phyloP scores from a whole-genome alignment of 2,329 filamentous ascomycete species.

The Alternaria rosae region DNA sequence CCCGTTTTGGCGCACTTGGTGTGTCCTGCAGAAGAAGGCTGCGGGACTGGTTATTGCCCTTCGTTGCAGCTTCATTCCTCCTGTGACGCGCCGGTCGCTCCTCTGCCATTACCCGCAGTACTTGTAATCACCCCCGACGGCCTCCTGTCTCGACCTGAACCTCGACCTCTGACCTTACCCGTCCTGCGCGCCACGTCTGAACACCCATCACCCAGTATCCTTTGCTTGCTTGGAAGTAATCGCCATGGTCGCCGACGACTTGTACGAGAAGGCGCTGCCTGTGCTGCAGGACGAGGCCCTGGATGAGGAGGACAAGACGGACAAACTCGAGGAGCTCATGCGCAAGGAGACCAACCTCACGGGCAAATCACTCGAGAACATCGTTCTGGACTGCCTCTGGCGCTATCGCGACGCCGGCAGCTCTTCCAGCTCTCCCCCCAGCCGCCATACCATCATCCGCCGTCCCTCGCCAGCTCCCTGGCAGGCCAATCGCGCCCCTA shows the following conservation, averaged over 20 bases:
- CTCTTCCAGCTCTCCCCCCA: constrained; percentile 77
- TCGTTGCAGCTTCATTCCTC: constrained; percentile 29
- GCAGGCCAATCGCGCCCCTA: constrained; percentile 77
- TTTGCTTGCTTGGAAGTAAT: constrained; percentile 31
- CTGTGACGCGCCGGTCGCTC: constrained; percentile 31
- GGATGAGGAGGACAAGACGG: constrained; percentile 95
- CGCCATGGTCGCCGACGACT: constrained; percentile 87
- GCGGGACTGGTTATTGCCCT: constrained; percentile 24
- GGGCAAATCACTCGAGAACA: constrained; percentile 84
- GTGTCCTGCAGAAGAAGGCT: constrained; percentile 27
- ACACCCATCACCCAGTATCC: constrained; percentile 8
- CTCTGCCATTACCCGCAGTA: constrained; percentile 23
- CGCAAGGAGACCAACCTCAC: constrained; percentile 78
- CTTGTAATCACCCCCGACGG: constrained; percentile 30
- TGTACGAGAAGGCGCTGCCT: constrained; percentile 89
- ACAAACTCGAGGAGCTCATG: constrained; percentile 86
- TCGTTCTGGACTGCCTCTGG: constrained; percentile 90
- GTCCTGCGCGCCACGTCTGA: constrained; percentile 9
- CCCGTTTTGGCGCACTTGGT: constrained; percentile 21
- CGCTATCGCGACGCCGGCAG: constrained; percentile 71
- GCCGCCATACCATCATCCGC: constrained; percentile 88
- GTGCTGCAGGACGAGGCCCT: constrained; percentile 82
- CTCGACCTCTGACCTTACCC: constrained; percentile 9
- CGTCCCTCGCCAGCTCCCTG: constrained; percentile 92
- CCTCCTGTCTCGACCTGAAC: constrained; percentile 22